Evolutionary conservation across 208 protist species (phyloP), one percentile per base, ranked within the genome.

Genomic region (Tetramitus jugosus): DNA sequence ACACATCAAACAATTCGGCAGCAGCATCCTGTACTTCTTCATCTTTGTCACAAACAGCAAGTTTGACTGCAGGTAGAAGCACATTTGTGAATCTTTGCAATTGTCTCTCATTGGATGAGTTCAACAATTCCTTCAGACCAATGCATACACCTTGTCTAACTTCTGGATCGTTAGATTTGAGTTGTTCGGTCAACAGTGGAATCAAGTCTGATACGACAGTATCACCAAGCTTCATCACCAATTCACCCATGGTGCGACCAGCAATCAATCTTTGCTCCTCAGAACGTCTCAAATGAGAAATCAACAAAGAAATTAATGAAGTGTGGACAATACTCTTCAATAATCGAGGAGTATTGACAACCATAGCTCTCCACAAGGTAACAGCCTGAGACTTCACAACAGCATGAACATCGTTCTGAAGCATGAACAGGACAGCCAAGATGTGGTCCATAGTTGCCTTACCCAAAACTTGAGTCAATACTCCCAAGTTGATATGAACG

Each of bases 221-320:
- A 20, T 76, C 33, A 39, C 69, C 69, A 4, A 76, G 43, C 31
- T 61, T 76, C 2, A 17, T 7, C 0, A 76, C 69, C 10, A 76
- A 60, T 39, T 60, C 69, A 61, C 69, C 69, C 26, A 76, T 33
- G 10, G 69, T 20, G 26, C 42, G 56, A 43, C 33, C 69, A 31
- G 69, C 69, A 56, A 43, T 76, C 13, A 60, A 29, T n/a, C 46
- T 14, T 60, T 76, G 69, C 26, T 76, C 69, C 29, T 60, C 69
- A 23, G 20, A 23, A 7, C 31, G 33, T 13, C 33, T 53, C 42
- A 74, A 74, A 74, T 53, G 42, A 39, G 29, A n/a, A 33, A 74
- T 56, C 3, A 74, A 39, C 8, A 62, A 23, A 7, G 56, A 33
- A 31, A 62, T 62, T 6, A 62, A 31, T 26, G 14, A 26, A 37